phyloP scores from a whole-genome alignment of 129 eudicot species.

The Heracleum sosnowskyi region DNA sequence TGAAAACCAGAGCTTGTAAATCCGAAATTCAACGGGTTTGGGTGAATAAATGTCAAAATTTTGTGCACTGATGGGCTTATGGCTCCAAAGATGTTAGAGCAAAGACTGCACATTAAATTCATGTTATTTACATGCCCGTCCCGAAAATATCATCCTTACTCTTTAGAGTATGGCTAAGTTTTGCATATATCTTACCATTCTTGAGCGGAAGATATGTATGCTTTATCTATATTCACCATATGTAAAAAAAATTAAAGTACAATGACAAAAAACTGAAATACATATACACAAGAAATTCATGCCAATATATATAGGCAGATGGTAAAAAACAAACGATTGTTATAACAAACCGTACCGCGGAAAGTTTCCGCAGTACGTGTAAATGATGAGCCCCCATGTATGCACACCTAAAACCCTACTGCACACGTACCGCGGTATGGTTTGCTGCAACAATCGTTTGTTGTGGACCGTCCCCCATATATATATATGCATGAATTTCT shows the following conservation, averaged over 20 bases:
- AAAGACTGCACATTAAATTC: not conserved
- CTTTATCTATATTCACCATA: not conserved
- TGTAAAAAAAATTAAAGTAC: not conserved
- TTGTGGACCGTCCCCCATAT: no score
- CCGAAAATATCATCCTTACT: not conserved
- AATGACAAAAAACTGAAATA: not conserved
- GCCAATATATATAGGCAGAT: no score
- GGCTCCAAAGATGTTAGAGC: not conserved
- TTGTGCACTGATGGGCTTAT: not conserved
- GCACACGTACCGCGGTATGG: no score
- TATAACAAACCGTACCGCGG: no score
- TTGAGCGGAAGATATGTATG: not conserved
- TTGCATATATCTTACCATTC: not conserved
- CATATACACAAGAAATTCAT: no score
- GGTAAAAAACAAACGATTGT: no score
- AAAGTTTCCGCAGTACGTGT: no score
- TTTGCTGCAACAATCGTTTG: no score
- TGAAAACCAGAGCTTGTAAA: not conserved
- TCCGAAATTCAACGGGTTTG: not conserved
- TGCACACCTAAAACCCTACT: no score
- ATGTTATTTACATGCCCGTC: not conserved
- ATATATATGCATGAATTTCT: no score
- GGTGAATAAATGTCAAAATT: not conserved
- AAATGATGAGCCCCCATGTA: no score
- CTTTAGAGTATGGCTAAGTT: no score